Base-by-base conservation (phyloP, 805 yeast genomes). In the Suhomyces sp. region DNA sequence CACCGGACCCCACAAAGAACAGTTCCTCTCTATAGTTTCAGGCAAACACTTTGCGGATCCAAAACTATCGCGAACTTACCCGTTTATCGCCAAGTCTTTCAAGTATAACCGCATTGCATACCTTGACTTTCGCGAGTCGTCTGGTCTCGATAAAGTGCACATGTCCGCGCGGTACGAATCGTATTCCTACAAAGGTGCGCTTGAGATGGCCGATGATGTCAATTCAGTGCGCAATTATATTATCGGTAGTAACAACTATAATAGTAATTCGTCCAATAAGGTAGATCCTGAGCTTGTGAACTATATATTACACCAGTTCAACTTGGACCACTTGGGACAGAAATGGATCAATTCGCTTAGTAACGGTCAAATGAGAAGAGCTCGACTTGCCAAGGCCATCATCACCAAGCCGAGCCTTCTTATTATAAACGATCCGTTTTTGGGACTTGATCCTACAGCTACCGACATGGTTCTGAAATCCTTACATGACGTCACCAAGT, bases 341-440 rank as follows among this genome's bases (percentile, higher is more conserved):
- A 80, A 89, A 53, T 93, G 96, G 90, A 82, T 88, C 31, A 89
- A 89, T 65, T 88, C 93, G 0, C 72, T 94, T 43, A 88, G 96
- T 66, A 94, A 94, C 66, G 99, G 99, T 0, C 99, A 94, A 67
- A 84, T 88, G 65, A 78, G 99, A 59, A 76, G 99, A 47, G 96
- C 97, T 0, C 77, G 97, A 54, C 71, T 94, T 24, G 98, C 97
- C 0, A 79, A 81, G 54, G 83, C 91, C 0, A 60, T 94, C 43
- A 76, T 89, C 50, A 73, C 75, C 44, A 71, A 79, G 31, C 96
- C 97, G 0, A 72, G 75, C 43, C 57, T 91, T 27, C 69, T 91
- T 49, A 64, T 93, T 4, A 77, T 93, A 17, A 98, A 94, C 66
- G 98, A 94, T 61, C 97, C 97, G 8, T 93, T 91, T 60, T 67